phyloP scores from a whole-genome alignment of 1,284 basidiomycete genomes.

The Cerioporus squamosus region DNA sequence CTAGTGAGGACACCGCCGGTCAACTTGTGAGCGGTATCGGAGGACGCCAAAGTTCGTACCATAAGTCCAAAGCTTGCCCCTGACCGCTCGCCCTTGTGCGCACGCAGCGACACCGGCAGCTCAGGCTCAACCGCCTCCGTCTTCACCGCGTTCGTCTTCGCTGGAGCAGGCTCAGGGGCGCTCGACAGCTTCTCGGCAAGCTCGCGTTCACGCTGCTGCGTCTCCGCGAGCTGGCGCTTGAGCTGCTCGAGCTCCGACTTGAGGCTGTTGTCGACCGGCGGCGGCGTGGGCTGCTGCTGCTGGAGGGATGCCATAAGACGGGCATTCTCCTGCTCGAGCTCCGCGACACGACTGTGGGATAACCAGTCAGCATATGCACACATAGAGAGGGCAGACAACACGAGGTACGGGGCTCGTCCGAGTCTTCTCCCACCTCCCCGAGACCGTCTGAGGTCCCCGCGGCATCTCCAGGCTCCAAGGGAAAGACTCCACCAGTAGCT shows the following conservation, averaged over 20 bases:
- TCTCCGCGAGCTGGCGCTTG: conserved; percentile 63
- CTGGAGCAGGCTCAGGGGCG: conserved; percentile 31
- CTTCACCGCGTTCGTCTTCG: conserved; percentile 47
- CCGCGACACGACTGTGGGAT: conserved; percentile 64
- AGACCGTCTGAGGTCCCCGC: too few species aligned
- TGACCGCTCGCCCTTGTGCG: conserved; percentile 50
- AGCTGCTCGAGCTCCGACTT: conserved; percentile 68
- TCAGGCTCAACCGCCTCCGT: conserved; percentile 54
- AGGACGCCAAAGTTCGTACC: conserved; percentile 42
- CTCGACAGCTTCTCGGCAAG: conserved; percentile 62
- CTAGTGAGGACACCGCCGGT: conserved; percentile 5
- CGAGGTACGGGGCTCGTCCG: too few species aligned
- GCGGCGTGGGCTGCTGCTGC: conserved; percentile 12
- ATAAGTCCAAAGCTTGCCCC: conserved; percentile 71
- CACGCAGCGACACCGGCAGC: conserved; percentile 43
- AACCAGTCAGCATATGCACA: not conserved
- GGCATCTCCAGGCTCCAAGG: too few species aligned
- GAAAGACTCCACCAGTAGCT: too few species aligned
- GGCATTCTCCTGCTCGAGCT: conserved; percentile 80
- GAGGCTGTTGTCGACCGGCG: conserved; percentile 39
- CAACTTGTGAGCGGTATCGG: not conserved
- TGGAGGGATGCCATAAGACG: conserved; percentile 60
- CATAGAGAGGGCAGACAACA: not conserved
- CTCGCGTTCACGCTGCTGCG: conserved; percentile 67
- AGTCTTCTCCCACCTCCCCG: too few species aligned